phyloP scores from a whole-genome alignment of 352 stramenopile species.

The Phytophthora tentaculata region DNA sequence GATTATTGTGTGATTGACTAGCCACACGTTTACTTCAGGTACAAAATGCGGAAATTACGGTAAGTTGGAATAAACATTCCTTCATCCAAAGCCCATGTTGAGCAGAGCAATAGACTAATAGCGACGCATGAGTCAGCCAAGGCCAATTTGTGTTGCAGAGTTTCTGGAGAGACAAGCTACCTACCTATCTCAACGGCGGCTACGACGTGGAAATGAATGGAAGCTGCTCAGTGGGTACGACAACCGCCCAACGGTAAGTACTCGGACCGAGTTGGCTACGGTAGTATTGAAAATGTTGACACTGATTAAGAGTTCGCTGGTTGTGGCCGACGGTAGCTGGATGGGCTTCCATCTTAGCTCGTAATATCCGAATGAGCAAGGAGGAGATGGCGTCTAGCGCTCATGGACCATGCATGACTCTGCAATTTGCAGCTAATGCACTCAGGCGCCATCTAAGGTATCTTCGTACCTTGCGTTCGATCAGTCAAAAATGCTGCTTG shows the following conservation, averaged over 20 bases:
- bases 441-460: neutral
- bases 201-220: neutral
- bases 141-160: neutral
- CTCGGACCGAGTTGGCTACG: neutral
- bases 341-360: no score
- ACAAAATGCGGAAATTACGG: conserved; percentile 7
- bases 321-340: no score
- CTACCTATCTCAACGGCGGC: no score
- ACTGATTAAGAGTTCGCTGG: neutral
- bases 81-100: no score
- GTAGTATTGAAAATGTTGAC: no score
- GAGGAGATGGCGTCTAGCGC: neutral
- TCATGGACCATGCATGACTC: neutral
- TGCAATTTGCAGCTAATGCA: neutral
- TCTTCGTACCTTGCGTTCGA: neutral
- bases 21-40: conserved; percentile 21
- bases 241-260: neutral
- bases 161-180: neutral
- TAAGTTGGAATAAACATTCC: conserved; percentile 15
- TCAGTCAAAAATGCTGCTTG: conserved; percentile 16
- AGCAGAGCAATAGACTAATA: neutral
- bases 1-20: neutral
- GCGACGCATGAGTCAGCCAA: neutral
- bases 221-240: neutral
- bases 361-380: neutral